These are phyloP conservation scores for Aurantiochytrium sp. DNA, from an alignment of 108 stramenopile genomes.

Conservation along the genomic window DNA sequence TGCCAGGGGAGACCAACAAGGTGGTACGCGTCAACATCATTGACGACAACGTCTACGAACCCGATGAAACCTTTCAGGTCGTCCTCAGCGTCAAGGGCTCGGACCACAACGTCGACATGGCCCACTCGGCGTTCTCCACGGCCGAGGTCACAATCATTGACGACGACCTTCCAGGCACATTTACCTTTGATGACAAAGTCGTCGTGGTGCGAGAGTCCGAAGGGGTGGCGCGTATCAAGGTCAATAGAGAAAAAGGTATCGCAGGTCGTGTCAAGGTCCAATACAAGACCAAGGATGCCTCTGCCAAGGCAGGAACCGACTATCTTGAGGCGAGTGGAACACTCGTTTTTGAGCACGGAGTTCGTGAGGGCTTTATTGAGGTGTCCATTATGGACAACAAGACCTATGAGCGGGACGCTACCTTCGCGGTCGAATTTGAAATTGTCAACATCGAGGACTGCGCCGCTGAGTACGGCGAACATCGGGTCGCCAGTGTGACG, in stretches of 20 bases:
- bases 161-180: slow-evolving; percentile 29
- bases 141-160: slow-evolving; percentile 35
- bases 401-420: background rate
- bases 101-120: background rate
- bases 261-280: background rate
- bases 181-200: background rate
- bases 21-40: slow-evolving; percentile 18
- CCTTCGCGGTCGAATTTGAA: slow-evolving; percentile 13
- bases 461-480: background rate
- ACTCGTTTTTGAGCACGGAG: slow-evolving; percentile 7
- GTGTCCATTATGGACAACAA: slow-evolving; percentile 6
- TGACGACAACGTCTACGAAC: slow-evolving; percentile 28
- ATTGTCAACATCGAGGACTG: background rate
- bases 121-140: background rate
- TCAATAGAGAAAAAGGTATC: background rate
- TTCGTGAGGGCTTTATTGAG: slow-evolving; percentile 16
- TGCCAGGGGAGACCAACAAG: slow-evolving; percentile 20
- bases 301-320: background rate
- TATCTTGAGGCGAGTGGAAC: background rate
- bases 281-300: background rate
- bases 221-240: background rate
- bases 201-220: background rate
- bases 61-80: slow-evolving; percentile 23
- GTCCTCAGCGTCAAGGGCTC: background rate
- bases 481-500: background rate